Base-by-base conservation (phyloP, 495 filamentous ascomycete genomes). In the Penicillium paxilli region DNA sequence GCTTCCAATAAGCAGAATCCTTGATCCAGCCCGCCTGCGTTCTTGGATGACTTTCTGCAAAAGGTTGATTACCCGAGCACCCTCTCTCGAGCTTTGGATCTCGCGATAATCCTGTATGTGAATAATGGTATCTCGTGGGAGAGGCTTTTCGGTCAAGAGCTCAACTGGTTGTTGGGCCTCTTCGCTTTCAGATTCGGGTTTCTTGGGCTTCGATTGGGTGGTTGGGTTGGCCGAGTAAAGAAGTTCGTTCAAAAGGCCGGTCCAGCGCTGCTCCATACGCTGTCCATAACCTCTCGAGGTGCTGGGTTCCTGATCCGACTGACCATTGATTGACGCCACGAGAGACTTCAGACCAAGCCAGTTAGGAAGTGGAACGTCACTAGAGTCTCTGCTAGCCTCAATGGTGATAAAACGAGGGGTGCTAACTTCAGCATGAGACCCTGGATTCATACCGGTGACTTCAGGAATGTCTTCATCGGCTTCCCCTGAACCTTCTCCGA, bases 81-180 rank as follows among this genome's bases (percentile, higher is more conserved):
- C 87, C 17, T 85, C 80, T 8, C 75, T 62, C 1, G 87, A 84
- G 47, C 74, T 72, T 57, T 78, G 81, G 11, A 97, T 75, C 38
- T 94, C 88, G 22, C 83, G 82, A 61, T 90, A 91, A 63, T 96
- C 92, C 58, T 87, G 83, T 9, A 98, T 69, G 44, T 91, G 87
- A 8, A 98, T 72, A 52, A 97, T 90, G n/a, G 78, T 64, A 33
- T 72, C 77, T 33, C 65, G 64, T 26, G 58, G 26, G 19, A 64
- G 58, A 35, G 52, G 49, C n/a, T 60, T 58, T 20, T 25, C 30
- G 17, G 46, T 24, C 5, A 52, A 44, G 4, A 30, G 14, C 51
- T 64, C 65, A 21, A 57, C 38, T 6, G 35, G 19, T 16, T 55
- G 52, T 24, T 60, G 33, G 11, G 55, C 23, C 35, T 38, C 35